Conservation (phyloP, 2,329 filamentous ascomycete genomes). For the Trichocomaceae sp. region DNA sequence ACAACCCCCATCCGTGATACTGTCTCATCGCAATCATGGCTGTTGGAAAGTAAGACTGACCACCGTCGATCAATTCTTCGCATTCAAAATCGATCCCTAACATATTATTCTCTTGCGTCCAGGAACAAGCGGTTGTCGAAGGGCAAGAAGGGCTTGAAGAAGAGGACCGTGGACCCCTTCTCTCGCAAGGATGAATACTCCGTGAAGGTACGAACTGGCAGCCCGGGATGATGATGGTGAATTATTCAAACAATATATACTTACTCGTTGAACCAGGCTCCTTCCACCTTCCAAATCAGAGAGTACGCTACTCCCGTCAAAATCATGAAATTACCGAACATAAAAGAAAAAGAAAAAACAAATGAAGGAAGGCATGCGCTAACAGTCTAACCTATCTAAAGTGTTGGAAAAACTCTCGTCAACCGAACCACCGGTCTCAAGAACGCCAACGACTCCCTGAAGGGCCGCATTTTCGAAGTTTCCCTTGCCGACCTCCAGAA, state of each 20-base stretch:
- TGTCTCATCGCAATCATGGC: slow-evolving; percentile 63
- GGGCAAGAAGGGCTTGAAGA: slow-evolving; percentile 99
- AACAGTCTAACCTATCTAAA: slow-evolving; percentile 40
- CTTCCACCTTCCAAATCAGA: slow-evolving; percentile 89
- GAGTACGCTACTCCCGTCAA: slow-evolving; percentile 62
- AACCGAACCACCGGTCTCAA: slow-evolving; percentile 99
- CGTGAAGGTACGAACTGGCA: slow-evolving; percentile 64
- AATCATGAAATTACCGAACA: slow-evolving; percentile 12
- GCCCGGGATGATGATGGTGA: neutral
- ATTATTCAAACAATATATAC: neutral
- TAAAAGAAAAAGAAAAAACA: neutral
- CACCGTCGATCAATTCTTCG: neutral
- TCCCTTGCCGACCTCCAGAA: slow-evolving; percentile 98
- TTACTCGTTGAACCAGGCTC: slow-evolving; percentile 54
- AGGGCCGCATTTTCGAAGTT: slow-evolving; percentile 98
- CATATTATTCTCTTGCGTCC: slow-evolving; percentile 11
- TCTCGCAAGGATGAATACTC: slow-evolving; percentile 99
- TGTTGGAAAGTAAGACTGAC: slow-evolving; percentile 63
- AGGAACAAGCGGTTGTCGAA: slow-evolving; percentile 99
- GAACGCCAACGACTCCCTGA: slow-evolving; percentile 98
- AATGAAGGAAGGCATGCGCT: too few relatives aligned
- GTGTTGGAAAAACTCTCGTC: slow-evolving; percentile 98
- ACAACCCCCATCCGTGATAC: slow-evolving; percentile 23
- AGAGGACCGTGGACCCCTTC: slow-evolving; percentile 97
- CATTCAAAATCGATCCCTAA: neutral